Conservation (phyloP, 768 basidiomycete species). For the Panellus pusillus region DNA sequence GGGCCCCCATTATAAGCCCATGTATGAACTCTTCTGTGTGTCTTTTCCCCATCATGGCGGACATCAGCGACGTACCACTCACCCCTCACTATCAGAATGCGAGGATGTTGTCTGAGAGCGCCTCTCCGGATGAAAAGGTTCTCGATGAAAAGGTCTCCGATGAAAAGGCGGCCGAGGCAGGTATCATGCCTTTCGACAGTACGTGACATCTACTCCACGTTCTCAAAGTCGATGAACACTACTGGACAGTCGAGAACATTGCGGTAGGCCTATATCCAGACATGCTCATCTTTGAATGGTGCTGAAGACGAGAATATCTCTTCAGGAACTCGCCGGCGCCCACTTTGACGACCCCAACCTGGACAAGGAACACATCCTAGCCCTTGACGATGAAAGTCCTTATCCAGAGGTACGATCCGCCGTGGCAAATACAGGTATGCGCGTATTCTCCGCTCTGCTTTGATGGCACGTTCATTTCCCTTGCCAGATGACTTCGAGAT, state of each 20-base stretch:
- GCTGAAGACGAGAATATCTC: neutral
- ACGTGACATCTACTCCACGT: constrained; percentile 8
- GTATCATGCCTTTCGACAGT: constrained; percentile 25
- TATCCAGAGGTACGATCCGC: constrained; percentile 76
- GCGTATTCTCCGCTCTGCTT: neutral
- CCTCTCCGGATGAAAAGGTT: constrained; percentile 5
- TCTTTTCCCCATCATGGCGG: constrained; percentile 9
- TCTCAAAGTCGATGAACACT: too few species aligned
- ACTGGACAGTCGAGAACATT: constrained; percentile 28
- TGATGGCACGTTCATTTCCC: constrained; percentile 60
- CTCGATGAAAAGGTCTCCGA: constrained; percentile 24
- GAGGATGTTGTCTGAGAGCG: constrained; percentile 20
- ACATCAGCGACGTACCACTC: constrained; percentile 21
- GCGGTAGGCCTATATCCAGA: constrained; percentile 26
- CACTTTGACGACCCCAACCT: constrained; percentile 47
- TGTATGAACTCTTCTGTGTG: neutral
- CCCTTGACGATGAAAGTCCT: constrained; percentile 66
- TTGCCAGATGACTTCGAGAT: constrained; percentile 58
- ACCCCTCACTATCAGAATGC: constrained; percentile 26
- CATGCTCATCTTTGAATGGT: neutral
- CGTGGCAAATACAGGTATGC: constrained; percentile 46
- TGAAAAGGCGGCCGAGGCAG: constrained; percentile 27
- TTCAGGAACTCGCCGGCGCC: constrained; percentile 35
- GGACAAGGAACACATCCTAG: constrained; percentile 38
- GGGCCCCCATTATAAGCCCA: constrained; percentile 4